These are phyloP conservation scores for Zanthoxylum bungeanum DNA, from an alignment of 345 rosid species.

Conservation along the genomic window DNA sequence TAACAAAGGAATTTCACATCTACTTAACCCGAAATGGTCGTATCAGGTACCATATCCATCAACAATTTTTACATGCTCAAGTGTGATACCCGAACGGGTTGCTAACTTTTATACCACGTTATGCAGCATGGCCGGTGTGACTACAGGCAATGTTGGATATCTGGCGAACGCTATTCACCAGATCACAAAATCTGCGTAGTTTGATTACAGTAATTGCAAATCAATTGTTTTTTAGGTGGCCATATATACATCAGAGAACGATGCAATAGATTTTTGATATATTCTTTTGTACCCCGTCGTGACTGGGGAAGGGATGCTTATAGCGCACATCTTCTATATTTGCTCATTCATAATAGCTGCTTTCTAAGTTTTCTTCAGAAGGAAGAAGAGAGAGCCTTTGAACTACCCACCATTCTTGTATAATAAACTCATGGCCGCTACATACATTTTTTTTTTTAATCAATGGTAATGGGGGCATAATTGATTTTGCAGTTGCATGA, in stretches of 20 bases:
- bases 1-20: conserved; percentile 77
- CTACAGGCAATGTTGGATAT: conserved; percentile 75
- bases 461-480: neutral
- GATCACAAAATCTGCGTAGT: conserved; percentile 58
- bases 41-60: conserved; percentile 50
- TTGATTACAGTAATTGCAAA: neutral
- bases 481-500: neutral
- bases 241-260: neutral
- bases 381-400: neutral
- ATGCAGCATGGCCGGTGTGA: conserved; percentile 95
- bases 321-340: neutral
- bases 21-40: conserved; percentile 94
- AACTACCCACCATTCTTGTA: neutral
- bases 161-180: conserved; percentile 85
- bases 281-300: neutral
- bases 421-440: neutral
- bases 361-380: neutral
- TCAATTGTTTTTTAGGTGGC: neutral
- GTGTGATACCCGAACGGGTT: neutral
- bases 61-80: neutral
- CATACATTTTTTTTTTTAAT: neutral
- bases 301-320: neutral
- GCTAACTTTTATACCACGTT: conserved; percentile 7
- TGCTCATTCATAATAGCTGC: neutral
- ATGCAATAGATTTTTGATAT: neutral